phyloP scores from a whole-genome alignment of 2,329 filamentous ascomycete genomes.

The Diaporthe eres region DNA sequence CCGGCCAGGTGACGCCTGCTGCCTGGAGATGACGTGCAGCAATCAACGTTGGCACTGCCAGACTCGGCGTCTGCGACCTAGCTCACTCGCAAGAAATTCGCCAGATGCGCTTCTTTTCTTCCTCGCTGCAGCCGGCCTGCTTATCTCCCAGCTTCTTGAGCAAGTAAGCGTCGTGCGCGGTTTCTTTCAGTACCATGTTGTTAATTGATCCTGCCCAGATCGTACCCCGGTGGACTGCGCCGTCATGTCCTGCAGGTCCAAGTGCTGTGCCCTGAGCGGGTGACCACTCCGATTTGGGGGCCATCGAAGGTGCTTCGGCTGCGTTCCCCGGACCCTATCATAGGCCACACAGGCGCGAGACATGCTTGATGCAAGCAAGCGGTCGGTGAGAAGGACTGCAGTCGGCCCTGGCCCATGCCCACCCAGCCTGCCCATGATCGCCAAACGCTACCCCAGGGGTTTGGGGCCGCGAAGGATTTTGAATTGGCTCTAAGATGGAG shows the following conservation, averaged over 20 bases:
- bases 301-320: constrained; percentile 13
- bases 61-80: background rate
- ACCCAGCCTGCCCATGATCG: background rate
- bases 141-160: background rate
- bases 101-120: background rate
- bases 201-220: background rate
- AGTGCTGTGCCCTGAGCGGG: constrained; percentile 20
- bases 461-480: constrained; percentile 11
- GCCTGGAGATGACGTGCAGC: constrained; percentile 29
- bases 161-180: constrained; percentile 22
- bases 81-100: background rate
- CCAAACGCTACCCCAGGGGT: background rate
- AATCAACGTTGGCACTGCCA: constrained; percentile 10
- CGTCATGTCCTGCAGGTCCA: constrained; percentile 25
- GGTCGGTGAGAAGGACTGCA: constrained; percentile 8
- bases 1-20: constrained; percentile 6
- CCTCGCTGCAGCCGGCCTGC: constrained; percentile 17
- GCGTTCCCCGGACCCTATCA: constrained; percentile 20
- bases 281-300: constrained; percentile 14
- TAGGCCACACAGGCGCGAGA: constrained; percentile 18
- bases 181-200: background rate
- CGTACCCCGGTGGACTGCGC: background rate
- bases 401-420: background rate
- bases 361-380: constrained; percentile 24
- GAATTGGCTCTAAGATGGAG: constrained; percentile 22